Evolutionary conservation across 2,329 filamentous ascomycete genomes (phyloP), one percentile per base, ranked within the genome.

Genomic region (Beauveria rudraprayagi): DNA sequence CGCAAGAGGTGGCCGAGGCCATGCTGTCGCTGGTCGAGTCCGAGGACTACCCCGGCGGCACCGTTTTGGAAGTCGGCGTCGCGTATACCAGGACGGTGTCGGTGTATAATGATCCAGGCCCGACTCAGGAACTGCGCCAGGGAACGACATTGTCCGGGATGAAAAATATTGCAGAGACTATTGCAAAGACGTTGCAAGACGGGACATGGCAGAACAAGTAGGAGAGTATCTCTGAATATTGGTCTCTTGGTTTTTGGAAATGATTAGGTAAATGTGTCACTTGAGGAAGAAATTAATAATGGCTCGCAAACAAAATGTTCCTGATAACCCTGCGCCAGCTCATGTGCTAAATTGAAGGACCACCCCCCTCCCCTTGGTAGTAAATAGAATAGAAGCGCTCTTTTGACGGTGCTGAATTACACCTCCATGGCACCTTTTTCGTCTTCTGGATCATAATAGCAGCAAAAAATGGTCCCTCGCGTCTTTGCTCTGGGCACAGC

Each of bases 1-100:
- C 77, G 0, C 64, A 74, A 1, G 75, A 75, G 48, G 76, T 79
- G 0, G 78, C 78, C 2, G 64, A 72, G 40, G 76, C 72, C 0
- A 81, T 81, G 78, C 62, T 80, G 16, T 65, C 67, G 11, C 72
- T 74, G 10, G 66, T 76, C 1, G 70, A 76, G 63, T 67, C 69
- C 2, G 69, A 69, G 0, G 65, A 69, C 1, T 58, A 75, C 16
- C 64, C 66, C 1, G 76, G 76, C 5, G 78, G 78, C 0, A 75
- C 75, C 0, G 67, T 80, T 1, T 56, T 80, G 1, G 78, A 80
- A 63, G 70, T 79, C 17, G 75, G 72, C 0, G 69, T 69, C 48
- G 60, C 66, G 0, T 62, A 64, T 5, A 69, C 70, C 1, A 68
- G 77, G 1, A 58, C 66, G 19, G 75, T 80, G 8, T 60, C 66